A percentile compares a stretch with the other conserved stretches of the same genome.
Conservation (phyloP, 352 stramenopile genomes). For the Phytopythium montanum region DNA sequence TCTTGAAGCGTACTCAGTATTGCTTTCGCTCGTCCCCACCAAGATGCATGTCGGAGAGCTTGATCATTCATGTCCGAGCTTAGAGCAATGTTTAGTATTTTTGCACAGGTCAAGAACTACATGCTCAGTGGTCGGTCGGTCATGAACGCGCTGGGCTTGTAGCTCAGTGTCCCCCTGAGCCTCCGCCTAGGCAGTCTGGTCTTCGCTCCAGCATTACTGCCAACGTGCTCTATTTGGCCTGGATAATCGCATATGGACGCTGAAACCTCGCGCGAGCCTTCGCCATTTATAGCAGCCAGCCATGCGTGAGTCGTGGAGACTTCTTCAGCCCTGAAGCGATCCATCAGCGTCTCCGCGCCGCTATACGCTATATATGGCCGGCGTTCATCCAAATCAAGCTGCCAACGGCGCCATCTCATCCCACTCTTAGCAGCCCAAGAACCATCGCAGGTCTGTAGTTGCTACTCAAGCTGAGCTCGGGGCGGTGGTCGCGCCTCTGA, state of each 20-base stretch:
- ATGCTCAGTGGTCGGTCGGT: not conserved
- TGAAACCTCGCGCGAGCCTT: not conserved
- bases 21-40: not conserved
- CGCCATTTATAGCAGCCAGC: not conserved
- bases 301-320: too few relatives aligned
- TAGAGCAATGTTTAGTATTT: not conserved
- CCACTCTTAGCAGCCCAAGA: not conserved
- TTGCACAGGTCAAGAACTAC: not conserved
- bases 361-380: constrained; percentile 1
- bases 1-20: not conserved
- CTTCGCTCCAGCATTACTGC: not conserved
- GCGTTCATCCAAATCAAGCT: not conserved
- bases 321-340: not conserved
- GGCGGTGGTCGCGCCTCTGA: not conserved
- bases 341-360: not conserved
- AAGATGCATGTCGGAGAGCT: not conserved
- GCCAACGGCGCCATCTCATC: not conserved
- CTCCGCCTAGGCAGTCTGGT: not conserved
- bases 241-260: not conserved
- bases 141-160: not conserved
- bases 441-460: not conserved
- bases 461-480: not conserved
- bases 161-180: not conserved
- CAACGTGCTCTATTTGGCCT: not conserved
- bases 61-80: not conserved